Conservation (phyloP, 768 basidiomycete species). For the Leucocoprinus leucothites region DNA sequence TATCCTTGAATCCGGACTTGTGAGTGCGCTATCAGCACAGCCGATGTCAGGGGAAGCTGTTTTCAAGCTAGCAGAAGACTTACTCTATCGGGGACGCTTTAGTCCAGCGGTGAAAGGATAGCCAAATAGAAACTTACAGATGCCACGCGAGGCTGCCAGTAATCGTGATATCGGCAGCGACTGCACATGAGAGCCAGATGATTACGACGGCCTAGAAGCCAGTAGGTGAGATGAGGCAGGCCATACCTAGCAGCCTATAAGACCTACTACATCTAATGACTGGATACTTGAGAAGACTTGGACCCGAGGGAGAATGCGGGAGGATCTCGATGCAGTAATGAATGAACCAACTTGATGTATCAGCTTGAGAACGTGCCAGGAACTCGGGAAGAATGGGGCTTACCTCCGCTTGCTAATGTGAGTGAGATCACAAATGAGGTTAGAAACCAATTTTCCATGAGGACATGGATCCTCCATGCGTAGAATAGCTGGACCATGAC, state of each 20-base stretch:
- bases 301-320: constrained; percentile 22
- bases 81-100: constrained; percentile 4
- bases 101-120: neutral
- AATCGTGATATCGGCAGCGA: constrained; percentile 38
- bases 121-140: constrained; percentile 26
- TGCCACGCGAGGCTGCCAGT: constrained; percentile 40
- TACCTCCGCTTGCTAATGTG: constrained; percentile 19
- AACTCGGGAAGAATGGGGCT: neutral
- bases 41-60: neutral
- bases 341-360: constrained; percentile 21
- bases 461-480: constrained; percentile 30
- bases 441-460: constrained; percentile 21
- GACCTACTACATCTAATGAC: constrained; percentile 12
- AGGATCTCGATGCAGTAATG: constrained; percentile 22
- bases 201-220: constrained; percentile 13
- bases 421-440: constrained; percentile 16
- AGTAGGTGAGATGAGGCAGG: neutral
- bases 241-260: no score
- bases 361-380: neutral
- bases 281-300: no score
- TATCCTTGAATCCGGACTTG: constrained; percentile 37
- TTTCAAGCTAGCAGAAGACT: neutral
- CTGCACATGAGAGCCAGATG: constrained; percentile 40
- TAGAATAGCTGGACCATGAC: constrained; percentile 45
- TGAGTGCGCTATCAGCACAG: constrained; percentile 27